Evolutionary conservation across 768 basidiomycete species (phyloP).

Genomic region (Pleurotus platypus): DNA sequence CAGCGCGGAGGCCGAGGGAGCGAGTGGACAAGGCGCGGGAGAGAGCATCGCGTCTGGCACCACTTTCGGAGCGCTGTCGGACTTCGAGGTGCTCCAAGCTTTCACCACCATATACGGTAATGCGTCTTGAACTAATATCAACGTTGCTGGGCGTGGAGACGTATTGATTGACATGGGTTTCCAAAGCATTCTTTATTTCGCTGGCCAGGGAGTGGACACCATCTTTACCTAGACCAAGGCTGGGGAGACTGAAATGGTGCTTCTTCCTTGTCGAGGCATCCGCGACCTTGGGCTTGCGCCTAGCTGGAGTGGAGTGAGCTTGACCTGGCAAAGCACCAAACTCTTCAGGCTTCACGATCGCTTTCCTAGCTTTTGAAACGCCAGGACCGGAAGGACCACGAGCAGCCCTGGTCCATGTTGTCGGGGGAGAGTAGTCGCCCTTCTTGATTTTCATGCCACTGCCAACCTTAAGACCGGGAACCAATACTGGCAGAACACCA

Average conservation of each 20-base stretch:
- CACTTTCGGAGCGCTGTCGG: constrained; percentile 8
- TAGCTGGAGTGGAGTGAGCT: constrained; percentile 60
- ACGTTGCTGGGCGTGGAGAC: constrained; percentile 35
- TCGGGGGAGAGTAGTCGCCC: constrained; percentile 32
- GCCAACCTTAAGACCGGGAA: constrained; percentile 62
- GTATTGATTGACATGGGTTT: constrained; percentile 36
- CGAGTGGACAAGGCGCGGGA: constrained; percentile 39
- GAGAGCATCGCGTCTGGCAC: constrained; percentile 15
- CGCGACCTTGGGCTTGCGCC: constrained; percentile 26
- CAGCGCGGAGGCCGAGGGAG: constrained; percentile 43
- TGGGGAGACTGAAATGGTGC: constrained; percentile 66
- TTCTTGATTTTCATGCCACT: constrained; percentile 51
- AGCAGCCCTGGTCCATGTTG: not conserved
- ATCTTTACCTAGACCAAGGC: constrained; percentile 61
- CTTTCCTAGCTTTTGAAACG: constrained; percentile 37
- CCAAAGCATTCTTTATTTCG: constrained; percentile 51
- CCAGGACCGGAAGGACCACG: constrained; percentile 37
- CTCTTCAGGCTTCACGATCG: constrained; percentile 32
- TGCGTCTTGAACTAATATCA: constrained; percentile 35
- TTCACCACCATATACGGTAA: constrained; percentile 46
- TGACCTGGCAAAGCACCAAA: constrained; percentile 30
- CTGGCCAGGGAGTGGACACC: constrained; percentile 46
- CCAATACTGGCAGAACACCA: constrained; percentile 61
- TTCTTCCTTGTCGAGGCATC: constrained; percentile 55
- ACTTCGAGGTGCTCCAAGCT: constrained; percentile 36